These are phyloP conservation scores for Cutaneotrichosporon sp. DNA, from an alignment of 1,284 basidiomycete species.

Conservation along the genomic window DNA sequence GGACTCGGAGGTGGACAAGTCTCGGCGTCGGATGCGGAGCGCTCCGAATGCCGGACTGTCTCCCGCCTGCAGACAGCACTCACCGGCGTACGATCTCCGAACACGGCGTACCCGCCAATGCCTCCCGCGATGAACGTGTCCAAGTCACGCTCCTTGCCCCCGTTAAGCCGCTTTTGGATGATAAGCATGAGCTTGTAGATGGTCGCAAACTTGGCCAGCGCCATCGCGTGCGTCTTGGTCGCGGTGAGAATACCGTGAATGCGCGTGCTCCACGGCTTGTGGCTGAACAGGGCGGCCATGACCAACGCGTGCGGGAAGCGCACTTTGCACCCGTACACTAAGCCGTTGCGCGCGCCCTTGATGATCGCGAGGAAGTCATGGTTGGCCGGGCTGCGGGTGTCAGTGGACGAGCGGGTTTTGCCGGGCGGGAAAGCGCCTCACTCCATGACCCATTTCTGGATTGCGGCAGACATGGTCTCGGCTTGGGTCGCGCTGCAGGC, in stretches of 20 bases:
- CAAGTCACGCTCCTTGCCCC: constrained; percentile 69
- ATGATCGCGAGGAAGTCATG: constrained; percentile 87
- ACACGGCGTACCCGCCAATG: constrained; percentile 86
- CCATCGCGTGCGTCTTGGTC: constrained; percentile 63
- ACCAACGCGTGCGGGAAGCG: constrained; percentile 95
- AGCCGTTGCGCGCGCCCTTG: constrained; percentile 91
- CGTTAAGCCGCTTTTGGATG: constrained; percentile 71
- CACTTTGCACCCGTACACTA: constrained; percentile 83
- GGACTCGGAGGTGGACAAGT: too few relatives aligned
- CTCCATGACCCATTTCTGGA: constrained; percentile 21
- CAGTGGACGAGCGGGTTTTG: too few relatives aligned
- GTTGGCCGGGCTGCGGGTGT: constrained; percentile 57
- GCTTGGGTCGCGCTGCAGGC: too few relatives aligned
- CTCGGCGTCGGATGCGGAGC: too few relatives aligned
- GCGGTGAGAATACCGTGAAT: constrained; percentile 66
- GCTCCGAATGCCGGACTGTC: not conserved
- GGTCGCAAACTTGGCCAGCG: constrained; percentile 88
- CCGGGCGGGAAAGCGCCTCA: not conserved
- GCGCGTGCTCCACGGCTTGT: constrained; percentile 60
- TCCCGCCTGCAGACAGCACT: constrained; percentile 16
- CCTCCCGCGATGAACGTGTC: constrained; percentile 94
- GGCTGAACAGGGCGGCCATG: constrained; percentile 93
- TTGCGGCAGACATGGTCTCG: constrained; percentile 14
- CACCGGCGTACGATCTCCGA: constrained; percentile 83
- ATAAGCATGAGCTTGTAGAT: constrained; percentile 85